phyloP scores from a whole-genome alignment of 23 red algal genomes.

The Gracilaria domingensis region DNA sequence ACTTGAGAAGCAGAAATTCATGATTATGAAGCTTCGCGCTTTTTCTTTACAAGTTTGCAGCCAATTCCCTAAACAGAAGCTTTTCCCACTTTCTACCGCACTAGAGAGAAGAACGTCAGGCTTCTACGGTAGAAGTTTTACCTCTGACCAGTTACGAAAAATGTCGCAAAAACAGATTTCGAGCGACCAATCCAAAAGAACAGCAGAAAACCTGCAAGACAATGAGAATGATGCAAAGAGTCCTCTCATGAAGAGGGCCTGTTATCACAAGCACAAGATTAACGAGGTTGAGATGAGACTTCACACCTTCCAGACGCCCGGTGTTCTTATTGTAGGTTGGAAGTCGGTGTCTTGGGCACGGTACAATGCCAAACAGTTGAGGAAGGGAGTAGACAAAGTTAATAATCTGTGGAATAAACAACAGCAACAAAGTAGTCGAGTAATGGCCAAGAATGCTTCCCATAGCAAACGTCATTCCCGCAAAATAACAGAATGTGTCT shows the following conservation, averaged over 20 bases:
- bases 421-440: slow-evolving; percentile 86
- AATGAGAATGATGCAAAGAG: slow-evolving; percentile 83
- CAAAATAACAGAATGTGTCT: slow-evolving; percentile 99
- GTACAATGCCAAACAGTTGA: slow-evolving; percentile 94
- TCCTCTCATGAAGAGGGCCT: slow-evolving; percentile 90
- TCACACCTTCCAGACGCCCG: slow-evolving; percentile 83
- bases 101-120: too few relatives aligned
- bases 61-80: too few relatives aligned
- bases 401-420: slow-evolving; percentile 98
- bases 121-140: too few relatives aligned
- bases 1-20: too few relatives aligned
- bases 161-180: slow-evolving; percentile 25
- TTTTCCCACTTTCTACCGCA: too few relatives aligned
- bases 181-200: slow-evolving; percentile 50
- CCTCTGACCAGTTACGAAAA: slow-evolving; percentile 26
- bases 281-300: slow-evolving; percentile 88
- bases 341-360: slow-evolving; percentile 97
- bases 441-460: slow-evolving; percentile 96
- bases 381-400: slow-evolving; percentile 98
- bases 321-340: slow-evolving; percentile 87
- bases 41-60: too few relatives aligned
- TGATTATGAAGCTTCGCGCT: too few relatives aligned
- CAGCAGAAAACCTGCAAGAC: slow-evolving; percentile 90
- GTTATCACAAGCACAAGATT: slow-evolving; percentile 86
- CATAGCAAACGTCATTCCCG: slow-evolving; percentile 99